Conservation (phyloP, 2,329 filamentous ascomycete species). For the Ceratocystis lukuohia region DNA sequence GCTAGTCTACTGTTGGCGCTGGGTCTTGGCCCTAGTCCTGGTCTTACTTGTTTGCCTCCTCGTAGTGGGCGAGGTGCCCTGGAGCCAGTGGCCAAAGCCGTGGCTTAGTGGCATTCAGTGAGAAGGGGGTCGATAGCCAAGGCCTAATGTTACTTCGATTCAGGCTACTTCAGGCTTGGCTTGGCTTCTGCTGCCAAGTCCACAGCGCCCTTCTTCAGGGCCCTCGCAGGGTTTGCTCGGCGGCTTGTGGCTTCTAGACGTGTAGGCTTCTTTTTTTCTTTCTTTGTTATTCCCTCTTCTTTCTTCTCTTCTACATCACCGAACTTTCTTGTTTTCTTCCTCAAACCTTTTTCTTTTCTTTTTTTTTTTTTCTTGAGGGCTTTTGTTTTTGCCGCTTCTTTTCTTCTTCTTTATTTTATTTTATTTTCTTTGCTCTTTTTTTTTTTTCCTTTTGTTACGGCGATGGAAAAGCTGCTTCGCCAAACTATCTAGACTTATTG, state of each 20-base stretch:
- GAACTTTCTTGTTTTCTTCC: constrained; percentile 19
- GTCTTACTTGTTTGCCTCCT: too few relatives aligned
- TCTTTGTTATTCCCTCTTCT: constrained; percentile 15
- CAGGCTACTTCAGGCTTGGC: too few relatives aligned
- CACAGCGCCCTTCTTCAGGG: too few relatives aligned
- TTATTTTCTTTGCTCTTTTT: constrained; percentile 4
- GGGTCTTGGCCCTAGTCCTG: too few relatives aligned
- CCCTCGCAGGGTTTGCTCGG: too few relatives aligned
- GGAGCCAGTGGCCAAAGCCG: too few relatives aligned
- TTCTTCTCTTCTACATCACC: constrained; percentile 15
- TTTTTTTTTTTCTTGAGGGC: constrained; percentile 2
- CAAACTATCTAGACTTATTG: neutral
- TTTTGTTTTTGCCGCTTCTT: constrained; percentile 2
- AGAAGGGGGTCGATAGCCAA: neutral
- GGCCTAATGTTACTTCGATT: too few relatives aligned
- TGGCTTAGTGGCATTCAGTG: neutral
- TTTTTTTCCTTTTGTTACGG: constrained; percentile 11
- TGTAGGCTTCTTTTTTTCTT: constrained; percentile 18
- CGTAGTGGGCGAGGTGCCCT: neutral
- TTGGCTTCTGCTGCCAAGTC: too few relatives aligned
- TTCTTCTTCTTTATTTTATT: constrained; percentile 7
- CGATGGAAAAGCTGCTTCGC: neutral
- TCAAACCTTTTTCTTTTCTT: constrained; percentile 7
- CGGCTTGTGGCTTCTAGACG: neutral
- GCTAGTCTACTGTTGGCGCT: too few relatives aligned